Base-by-base conservation (phyloP, 2,329 filamentous ascomycete species). In the Pseudocercospora pini-densiflorae region DNA sequence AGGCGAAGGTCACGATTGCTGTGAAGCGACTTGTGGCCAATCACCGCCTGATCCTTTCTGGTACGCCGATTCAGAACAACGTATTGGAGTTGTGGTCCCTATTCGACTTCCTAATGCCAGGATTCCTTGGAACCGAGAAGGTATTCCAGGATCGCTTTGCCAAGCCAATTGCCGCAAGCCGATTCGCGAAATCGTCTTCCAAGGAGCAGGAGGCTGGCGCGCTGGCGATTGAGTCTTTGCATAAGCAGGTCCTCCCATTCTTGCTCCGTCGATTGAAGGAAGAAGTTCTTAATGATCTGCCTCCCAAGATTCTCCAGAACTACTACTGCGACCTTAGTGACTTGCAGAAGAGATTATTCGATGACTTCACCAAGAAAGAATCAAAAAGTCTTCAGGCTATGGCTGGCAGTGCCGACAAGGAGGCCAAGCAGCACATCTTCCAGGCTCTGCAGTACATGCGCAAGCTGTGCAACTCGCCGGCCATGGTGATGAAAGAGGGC, bases 361-460 rank as follows among this genome's bases (percentile, higher is more conserved):
- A 98, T 53, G 94, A 98, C 77, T 99, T 99, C 78, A 92, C 90
- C 23, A 96, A 92, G 85, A 96, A 93, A 72, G 94, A 99, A 78
- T 90, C 93, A 75, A 96, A 93, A 80, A 91, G 92, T 69, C 87
- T 99, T 36, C 89, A 92, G 51, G 89, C 93, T 31, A 93, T 96
- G 76, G 93, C 94, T 12, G 90, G 91, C 14, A 89, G 89, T 29
- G 89, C 91, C 29, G 94, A 97, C 76, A 97, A 96, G 77, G 92
- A 97, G 69, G 90, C 93, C 71, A 99, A 99, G 79, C 92, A 97
- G 78, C 95, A 99, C 79, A 99, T 99, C 72, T 99, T 99, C 90
- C 94, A 98, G 79, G 95, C 96, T 3, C 82, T 99, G 53, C 96
- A 99, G 78, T 99, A 99, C 81, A 99, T 99, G 96, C 93, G 96